A percentile compares a stretch with the other conserved stretches of the same genome.
Conservation (phyloP, 2,329 filamentous ascomycete species). For the Diatrype stigma region DNA sequence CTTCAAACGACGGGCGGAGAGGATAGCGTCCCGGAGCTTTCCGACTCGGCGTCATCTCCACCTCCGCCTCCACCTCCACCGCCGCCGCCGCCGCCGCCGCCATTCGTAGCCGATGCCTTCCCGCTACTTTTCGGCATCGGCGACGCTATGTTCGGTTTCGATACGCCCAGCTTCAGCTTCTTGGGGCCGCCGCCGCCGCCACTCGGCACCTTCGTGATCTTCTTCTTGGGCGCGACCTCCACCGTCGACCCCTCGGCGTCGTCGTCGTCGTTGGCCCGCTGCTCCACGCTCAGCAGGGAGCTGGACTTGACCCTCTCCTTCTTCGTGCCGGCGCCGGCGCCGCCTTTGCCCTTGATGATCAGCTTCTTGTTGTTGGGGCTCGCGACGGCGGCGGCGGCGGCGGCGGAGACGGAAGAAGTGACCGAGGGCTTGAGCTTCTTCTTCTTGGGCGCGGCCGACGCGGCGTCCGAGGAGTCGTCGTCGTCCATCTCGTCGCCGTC, state of each 20-base stretch:
- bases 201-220: conserved; percentile 35
- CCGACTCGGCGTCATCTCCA: conserved; percentile 46
- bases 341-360: conserved; percentile 48
- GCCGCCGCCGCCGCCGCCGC: conserved; percentile 6
- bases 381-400: no score
- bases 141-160: conserved; percentile 45
- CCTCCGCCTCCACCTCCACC: conserved; percentile 15
- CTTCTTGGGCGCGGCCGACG: conserved; percentile 52
- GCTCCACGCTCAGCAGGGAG: conserved; percentile 48
- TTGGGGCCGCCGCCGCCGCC: no score
- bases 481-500: conserved; percentile 50
- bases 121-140: conserved; percentile 47
- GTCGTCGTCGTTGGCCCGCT: conserved; percentile 34
- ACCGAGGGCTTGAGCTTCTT: conserved; percentile 51
- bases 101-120: conserved; percentile 26
- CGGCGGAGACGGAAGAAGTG: no score
- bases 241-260: conserved; percentile 34
- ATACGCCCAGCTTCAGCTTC: conserved; percentile 39
- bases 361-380: conserved; percentile 51
- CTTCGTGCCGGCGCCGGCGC: conserved; percentile 31
- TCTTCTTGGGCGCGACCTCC: conserved; percentile 40
- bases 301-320: conserved; percentile 53
- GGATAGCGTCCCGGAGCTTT: conserved; percentile 53
- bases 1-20: conserved; percentile 41
- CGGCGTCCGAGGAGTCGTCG: conserved; percentile 48